These are phyloP conservation scores for Aechmea fasciata DNA, from an alignment of 176 grass and related monocot species.

Conservation along the genomic window DNA sequence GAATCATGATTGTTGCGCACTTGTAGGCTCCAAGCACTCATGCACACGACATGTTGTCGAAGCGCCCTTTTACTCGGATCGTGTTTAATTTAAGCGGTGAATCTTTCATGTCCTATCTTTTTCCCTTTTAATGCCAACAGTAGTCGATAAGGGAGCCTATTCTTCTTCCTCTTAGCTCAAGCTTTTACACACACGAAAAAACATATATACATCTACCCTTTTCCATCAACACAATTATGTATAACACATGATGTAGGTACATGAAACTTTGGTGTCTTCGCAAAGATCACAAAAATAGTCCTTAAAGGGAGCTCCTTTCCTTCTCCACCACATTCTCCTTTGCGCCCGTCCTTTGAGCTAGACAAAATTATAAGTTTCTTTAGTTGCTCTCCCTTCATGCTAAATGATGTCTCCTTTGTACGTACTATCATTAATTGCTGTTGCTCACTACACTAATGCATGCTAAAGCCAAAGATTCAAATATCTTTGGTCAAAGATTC, in stretches of 20 bases:
- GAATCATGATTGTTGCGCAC: not conserved
- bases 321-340: not conserved
- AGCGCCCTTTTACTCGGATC: not conserved
- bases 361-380: slow-evolving; percentile 7
- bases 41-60: not conserved
- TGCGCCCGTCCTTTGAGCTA: not conserved
- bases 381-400: slow-evolving; percentile 16
- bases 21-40: not conserved
- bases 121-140: not conserved
- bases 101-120: not conserved
- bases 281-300: not conserved
- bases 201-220: too few species aligned
- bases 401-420: slow-evolving; percentile 22
- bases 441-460: slow-evolving; percentile 18
- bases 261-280: not conserved
- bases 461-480: slow-evolving; percentile 38
- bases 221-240: not conserved
- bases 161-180: slow-evolving; percentile 1
- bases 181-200: not conserved
- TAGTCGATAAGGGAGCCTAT: not conserved
- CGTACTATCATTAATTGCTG: slow-evolving; percentile 10
- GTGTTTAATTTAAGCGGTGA: not conserved
- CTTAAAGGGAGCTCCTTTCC: not conserved
- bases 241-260: not conserved
- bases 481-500: slow-evolving; percentile 58